These are phyloP conservation scores for Picochlorum sp. DNA, from an alignment of 139 green algal species.

Conservation along the genomic window DNA sequence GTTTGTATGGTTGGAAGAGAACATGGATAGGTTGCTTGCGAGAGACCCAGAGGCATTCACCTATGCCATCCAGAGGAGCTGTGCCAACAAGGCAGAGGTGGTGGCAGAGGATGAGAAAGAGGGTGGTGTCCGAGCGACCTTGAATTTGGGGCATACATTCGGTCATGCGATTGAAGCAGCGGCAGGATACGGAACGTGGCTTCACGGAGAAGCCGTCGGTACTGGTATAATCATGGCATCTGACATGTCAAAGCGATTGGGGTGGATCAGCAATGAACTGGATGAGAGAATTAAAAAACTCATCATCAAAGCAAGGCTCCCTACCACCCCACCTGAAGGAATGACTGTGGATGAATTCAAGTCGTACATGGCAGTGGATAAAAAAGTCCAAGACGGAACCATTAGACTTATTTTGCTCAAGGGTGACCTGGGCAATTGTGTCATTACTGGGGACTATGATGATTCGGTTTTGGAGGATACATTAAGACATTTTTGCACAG, in stretches of 20 bases:
- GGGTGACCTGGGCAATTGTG: slow-evolving; percentile 80
- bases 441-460: slow-evolving; percentile 93
- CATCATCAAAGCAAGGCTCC: slow-evolving; percentile 60
- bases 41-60: slow-evolving; percentile 73
- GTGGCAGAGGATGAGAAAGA: slow-evolving; percentile 91
- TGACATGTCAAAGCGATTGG: slow-evolving; percentile 78
- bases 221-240: slow-evolving; percentile 93
- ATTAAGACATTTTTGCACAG: slow-evolving; percentile 62
- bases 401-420: slow-evolving; percentile 91
- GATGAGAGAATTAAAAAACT: slow-evolving; percentile 55
- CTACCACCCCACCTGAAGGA: slow-evolving; percentile 44
- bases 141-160: slow-evolving; percentile 99
- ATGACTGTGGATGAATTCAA: slow-evolving; percentile 80
- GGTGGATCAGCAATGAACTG: slow-evolving; percentile 84
- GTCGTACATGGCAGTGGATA: slow-evolving; percentile 92
- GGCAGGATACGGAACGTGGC: slow-evolving; percentile 59
- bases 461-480: slow-evolving; percentile 70
- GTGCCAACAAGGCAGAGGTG: slow-evolving; percentile 93
- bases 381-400: slow-evolving; percentile 88
- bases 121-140: slow-evolving; percentile 85
- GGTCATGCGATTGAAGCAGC: slow-evolving; percentile 95
- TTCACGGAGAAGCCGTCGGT: slow-evolving; percentile 93
- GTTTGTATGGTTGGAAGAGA: slow-evolving; percentile 92
- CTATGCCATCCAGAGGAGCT: slow-evolving; percentile 89
- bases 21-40: slow-evolving; percentile 78